These are phyloP conservation scores for Macrolepiota albuminosa DNA, from an alignment of 768 basidiomycete genomes.

Conservation along the genomic window DNA sequence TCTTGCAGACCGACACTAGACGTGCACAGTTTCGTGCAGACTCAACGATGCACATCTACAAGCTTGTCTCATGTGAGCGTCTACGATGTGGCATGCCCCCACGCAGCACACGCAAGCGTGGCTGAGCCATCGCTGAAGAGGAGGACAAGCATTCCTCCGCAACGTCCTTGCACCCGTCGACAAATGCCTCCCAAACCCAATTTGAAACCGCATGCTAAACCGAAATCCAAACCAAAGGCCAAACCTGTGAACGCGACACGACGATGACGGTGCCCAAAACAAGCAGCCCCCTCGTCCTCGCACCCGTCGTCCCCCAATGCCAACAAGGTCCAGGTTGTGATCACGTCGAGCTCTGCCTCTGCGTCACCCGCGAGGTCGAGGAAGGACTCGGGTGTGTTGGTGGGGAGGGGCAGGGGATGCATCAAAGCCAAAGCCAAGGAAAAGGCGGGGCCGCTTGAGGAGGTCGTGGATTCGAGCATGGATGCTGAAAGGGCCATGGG, in stretches of 20 bases:
- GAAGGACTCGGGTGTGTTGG: slow-evolving; percentile 3
- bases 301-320: slow-evolving; percentile 6
- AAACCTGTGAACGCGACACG: no score
- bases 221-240: no score
- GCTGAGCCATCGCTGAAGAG: slow-evolving; percentile 16
- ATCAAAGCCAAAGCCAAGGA: slow-evolving; percentile 9
- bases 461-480: slow-evolving; percentile 31
- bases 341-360: no score
- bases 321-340: slow-evolving; percentile 4
- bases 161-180: slow-evolving; percentile 9
- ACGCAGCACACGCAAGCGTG: slow-evolving; percentile 26
- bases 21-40: slow-evolving; percentile 81
- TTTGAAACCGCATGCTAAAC: slow-evolving; percentile 4
- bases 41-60: no score
- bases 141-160: slow-evolving; percentile 7
- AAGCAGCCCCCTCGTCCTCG: slow-evolving; percentile 21
- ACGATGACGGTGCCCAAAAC: slow-evolving; percentile 11
- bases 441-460: slow-evolving; percentile 19
- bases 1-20: slow-evolving; percentile 58
- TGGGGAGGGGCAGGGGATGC: not conserved
- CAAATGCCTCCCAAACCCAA: slow-evolving; percentile 16
- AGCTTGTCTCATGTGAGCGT: no score
- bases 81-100: no score
- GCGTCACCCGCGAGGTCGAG: no score
- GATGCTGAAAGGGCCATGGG: slow-evolving; percentile 24